These are phyloP conservation scores for Cyberlindnera maritima DNA, from an alignment of 805 yeast species.

Conservation along the genomic window DNA sequence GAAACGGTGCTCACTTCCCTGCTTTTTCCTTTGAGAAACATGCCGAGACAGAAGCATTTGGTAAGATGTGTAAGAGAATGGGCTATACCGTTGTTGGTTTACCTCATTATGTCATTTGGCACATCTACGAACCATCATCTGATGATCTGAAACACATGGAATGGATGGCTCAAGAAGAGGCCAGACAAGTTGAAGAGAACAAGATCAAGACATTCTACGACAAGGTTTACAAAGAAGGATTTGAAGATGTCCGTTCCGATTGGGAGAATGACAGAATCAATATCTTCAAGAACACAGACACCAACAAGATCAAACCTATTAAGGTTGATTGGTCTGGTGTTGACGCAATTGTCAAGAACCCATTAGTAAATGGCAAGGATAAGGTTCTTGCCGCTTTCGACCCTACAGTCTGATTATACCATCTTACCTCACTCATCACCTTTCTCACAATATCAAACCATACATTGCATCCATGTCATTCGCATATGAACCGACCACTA, in stretches of 20 bases:
- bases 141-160: slow-evolving; percentile 89
- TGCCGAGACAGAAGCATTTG: slow-evolving; percentile 98
- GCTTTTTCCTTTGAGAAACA: slow-evolving; percentile 95
- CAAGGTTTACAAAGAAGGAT: slow-evolving; percentile 75
- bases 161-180: slow-evolving; percentile 86
- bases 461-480: slow-evolving; percentile 2
- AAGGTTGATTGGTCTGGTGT: slow-evolving; percentile 72
- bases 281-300: slow-evolving; percentile 77
- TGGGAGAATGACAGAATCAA: slow-evolving; percentile 75
- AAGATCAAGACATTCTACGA: slow-evolving; percentile 63
- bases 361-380: slow-evolving; percentile 23
- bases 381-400: slow-evolving; percentile 31
- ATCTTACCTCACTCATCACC: not conserved
- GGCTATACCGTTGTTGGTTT: slow-evolving; percentile 86
- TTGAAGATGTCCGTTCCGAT: slow-evolving; percentile 66
- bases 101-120: slow-evolving; percentile 97
- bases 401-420: slow-evolving; percentile 16
- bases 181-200: slow-evolving; percentile 59
- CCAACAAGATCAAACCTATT: slow-evolving; percentile 44
- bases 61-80: slow-evolving; percentile 83
- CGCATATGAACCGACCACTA: slow-evolving; percentile 4
- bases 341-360: slow-evolving; percentile 33
- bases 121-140: slow-evolving; percentile 89
- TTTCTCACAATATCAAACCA: not conserved
- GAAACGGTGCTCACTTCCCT: slow-evolving; percentile 93